A percentile compares a stretch with the other conserved stretches of the same genome.
phyloP scores from a whole-genome alignment of 345 rosid species.

The Ricinus communis region DNA sequence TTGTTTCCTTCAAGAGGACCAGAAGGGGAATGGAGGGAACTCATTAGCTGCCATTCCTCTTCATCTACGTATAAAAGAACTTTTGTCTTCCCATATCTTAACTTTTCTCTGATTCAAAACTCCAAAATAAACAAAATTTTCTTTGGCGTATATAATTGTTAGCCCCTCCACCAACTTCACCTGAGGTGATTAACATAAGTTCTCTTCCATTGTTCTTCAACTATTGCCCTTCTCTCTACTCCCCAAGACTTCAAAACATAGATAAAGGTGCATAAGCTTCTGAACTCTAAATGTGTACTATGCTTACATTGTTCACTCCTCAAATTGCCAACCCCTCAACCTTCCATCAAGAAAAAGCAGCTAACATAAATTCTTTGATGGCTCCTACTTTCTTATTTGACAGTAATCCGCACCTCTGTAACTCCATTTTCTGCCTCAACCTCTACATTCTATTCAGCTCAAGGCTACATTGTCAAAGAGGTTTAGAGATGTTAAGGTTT shows the following conservation, averaged over 20 bases:
- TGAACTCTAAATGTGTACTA: not conserved
- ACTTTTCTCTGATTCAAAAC: not conserved
- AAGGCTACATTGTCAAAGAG: not conserved
- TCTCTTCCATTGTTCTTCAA: not conserved
- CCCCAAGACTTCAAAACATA: not conserved
- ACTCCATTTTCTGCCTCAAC: not conserved
- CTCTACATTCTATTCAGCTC: not conserved
- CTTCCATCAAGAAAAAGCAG: not conserved
- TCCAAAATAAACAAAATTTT: not conserved
- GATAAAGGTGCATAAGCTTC: too few relatives aligned
- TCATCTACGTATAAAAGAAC: not conserved
- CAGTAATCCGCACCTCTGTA: not conserved
- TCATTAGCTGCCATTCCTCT: not conserved
- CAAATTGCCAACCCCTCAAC: not conserved
- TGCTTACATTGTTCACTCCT: not conserved
- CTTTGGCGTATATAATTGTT: not conserved
- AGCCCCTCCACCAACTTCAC: not conserved
- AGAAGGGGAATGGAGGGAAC: not conserved
- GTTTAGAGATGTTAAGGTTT: not conserved
- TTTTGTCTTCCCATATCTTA: not conserved
- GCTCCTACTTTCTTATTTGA: too few relatives aligned
- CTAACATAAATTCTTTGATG: not conserved
- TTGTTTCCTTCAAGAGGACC: not conserved
- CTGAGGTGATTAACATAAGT: not conserved
- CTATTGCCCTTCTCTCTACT: not conserved